Percentiles rank a stretch among this genome's conserved stretches.
Evolutionary conservation across 768 basidiomycete genomes (phyloP).

Genomic region (Naganishia kalamii): DNA sequence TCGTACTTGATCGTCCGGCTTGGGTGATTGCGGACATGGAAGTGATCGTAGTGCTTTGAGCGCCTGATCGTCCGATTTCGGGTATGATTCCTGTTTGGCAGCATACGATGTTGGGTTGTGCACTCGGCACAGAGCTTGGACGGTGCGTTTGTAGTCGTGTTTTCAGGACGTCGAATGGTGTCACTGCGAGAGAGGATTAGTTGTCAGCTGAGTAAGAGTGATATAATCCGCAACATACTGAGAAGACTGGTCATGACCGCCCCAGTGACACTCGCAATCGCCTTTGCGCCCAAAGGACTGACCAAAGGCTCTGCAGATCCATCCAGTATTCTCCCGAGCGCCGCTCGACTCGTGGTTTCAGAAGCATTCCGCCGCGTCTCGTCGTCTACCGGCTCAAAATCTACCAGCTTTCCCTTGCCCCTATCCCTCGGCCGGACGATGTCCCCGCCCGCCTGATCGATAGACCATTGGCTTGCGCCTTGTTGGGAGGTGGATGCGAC

Average conservation of each 20-base stretch:
- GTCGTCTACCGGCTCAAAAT: neutral
- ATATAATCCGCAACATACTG: no score
- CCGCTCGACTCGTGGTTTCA: neutral
- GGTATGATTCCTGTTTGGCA: slow-evolving; percentile 42
- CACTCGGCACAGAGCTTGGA: slow-evolving; percentile 28
- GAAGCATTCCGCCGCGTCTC: neutral
- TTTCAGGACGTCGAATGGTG: slow-evolving; percentile 96
- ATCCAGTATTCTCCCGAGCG: neutral
- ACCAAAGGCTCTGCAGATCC: slow-evolving; percentile 11
- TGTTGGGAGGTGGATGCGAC: neutral
- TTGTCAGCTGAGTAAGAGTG: no score
- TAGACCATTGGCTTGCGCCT: neutral
- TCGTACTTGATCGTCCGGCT: neutral
- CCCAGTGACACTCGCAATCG: slow-evolving; percentile 42
- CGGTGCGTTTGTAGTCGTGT: slow-evolving; percentile 81
- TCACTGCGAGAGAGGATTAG: slow-evolving; percentile 66
- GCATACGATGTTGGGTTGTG: slow-evolving; percentile 28
- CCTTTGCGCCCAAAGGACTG: slow-evolving; percentile 41
- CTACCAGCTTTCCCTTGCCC: slow-evolving; percentile 8
- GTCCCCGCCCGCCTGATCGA: neutral
- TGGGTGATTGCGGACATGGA: neutral
- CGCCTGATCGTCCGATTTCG: slow-evolving; percentile 8
- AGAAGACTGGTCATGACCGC: slow-evolving; percentile 39
- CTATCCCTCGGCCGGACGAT: neutral
- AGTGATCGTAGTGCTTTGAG: slow-evolving; percentile 8